phyloP scores from a whole-genome alignment of 2,329 filamentous ascomycete species.

The Cladosporium cucumerinum region DNA sequence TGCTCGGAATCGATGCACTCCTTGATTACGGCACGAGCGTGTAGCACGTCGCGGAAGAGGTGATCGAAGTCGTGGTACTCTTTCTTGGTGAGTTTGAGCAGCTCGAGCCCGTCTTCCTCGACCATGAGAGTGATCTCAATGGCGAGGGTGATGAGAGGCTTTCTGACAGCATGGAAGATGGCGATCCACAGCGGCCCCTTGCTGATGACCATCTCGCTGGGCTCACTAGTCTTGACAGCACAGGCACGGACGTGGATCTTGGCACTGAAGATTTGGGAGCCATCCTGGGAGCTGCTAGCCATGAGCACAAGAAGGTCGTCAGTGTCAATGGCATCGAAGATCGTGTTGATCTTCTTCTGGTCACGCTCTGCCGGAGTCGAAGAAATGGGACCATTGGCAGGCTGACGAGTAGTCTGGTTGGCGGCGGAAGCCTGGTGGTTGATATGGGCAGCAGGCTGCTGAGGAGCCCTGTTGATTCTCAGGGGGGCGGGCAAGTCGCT shows the following conservation, averaged over 20 bases:
- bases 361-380: neutral
- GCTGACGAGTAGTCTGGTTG: neutral
- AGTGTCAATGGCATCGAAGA: constrained; percentile 43
- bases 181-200: neutral
- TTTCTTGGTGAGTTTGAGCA: neutral
- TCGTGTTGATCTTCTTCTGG: neutral
- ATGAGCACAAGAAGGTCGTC: neutral
- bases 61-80: neutral
- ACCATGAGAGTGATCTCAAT: neutral
- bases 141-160: neutral
- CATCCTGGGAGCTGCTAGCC: neutral
- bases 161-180: neutral
- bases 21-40: neutral
- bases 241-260: constrained; percentile 26
- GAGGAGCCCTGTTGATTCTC: neutral
- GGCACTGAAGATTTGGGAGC: constrained; percentile 22
- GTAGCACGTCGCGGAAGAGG: neutral
- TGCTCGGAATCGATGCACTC: neutral
- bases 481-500: neutral
- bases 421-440: too few species aligned
- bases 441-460: neutral
- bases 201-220: neutral
- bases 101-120: neutral
- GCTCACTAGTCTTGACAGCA: neutral
- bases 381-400: neutral